Evolutionary conservation across 2,329 filamentous ascomycete genomes (phyloP).

Genomic region (Hawksworthiomyces lignivorus): DNA sequence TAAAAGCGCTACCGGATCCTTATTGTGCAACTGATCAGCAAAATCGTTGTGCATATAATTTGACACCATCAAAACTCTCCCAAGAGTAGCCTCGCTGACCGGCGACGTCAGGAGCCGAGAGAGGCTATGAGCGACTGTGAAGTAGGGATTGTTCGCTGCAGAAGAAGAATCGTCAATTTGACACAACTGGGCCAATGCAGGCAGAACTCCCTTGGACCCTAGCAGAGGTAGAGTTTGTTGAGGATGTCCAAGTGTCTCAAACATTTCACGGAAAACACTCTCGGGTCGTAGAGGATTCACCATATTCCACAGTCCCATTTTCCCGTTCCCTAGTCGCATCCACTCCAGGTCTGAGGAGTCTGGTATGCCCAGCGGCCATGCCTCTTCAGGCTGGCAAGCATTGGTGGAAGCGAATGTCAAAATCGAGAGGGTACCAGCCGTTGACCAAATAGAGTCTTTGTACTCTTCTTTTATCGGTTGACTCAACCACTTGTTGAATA

Average conservation of each 20-base stretch:
- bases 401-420: constrained; percentile 33
- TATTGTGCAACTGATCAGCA: neutral
- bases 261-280: constrained; percentile 28
- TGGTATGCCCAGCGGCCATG: constrained; percentile 26
- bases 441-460: constrained; percentile 39
- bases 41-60: constrained; percentile 1
- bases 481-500: constrained; percentile 30
- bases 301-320: constrained; percentile 29
- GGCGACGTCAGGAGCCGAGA: neutral
- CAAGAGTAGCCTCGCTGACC: neutral
- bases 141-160: constrained; percentile 6
- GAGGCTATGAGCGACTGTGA: constrained; percentile 8
- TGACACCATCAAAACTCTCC: neutral
- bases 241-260: constrained; percentile 25
- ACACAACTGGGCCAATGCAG: constrained; percentile 18
- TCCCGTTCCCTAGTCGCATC: constrained; percentile 25
- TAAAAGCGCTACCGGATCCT: constrained; percentile 10
- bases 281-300: constrained; percentile 27
- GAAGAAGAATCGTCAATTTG: constrained; percentile 12
- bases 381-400: constrained; percentile 20
- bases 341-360: constrained; percentile 24
- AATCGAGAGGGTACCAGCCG: constrained; percentile 33
- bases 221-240: constrained; percentile 7
- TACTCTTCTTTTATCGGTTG: constrained; percentile 26
- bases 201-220: constrained; percentile 8